Base-by-base conservation (phyloP, 2,329 filamentous ascomycete species). In the Phyllosticta citriasiana region DNA sequence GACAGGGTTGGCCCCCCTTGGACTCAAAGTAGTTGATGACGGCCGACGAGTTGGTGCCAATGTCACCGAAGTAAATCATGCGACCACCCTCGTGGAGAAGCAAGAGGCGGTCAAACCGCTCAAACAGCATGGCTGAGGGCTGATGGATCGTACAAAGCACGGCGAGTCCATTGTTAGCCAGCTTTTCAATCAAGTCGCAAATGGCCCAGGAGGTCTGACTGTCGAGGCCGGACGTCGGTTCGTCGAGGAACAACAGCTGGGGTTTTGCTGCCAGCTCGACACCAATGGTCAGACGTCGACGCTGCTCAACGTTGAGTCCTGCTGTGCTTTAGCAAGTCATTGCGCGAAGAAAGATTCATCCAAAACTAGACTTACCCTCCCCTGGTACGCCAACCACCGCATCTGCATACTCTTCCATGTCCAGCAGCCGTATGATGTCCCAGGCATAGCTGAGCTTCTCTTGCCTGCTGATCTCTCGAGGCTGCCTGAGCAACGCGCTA, bases 81-180 rank as follows among this genome's bases (percentile, higher is more conserved):
- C 80, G 83, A 61, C 89, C 89, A 61, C 89, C 89, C 69, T 83
- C 86, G 35, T 86, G 85, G 16, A 94, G 78, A 77, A 94, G 90
- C 33, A 93, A 80, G 7, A 94, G 82, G 62, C 88, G 84, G 69
- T 94, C 89, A 71, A 94, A 97, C 62, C 90, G 88, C 72, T 96
- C 89, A 79, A 97, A 96, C 59, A 97, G 81, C 82, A 96, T 91
- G 35, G 92, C 91, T 14, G 90, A 95, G n/a, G 93, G 93, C 74
- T 97, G 93, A 73, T 97, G 93, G 64, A 97, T 97, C 0, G 93
- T 97, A 77, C 91, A 96, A n/a, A 97, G 85, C 74, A 97, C 90
- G 57, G 93, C 92, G 72, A 95, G 91, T 16, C 93, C 92, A 64
- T 86, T 88, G 73, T 93, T 88, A 68, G 91, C 91, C 35, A 97